Conservation (phyloP, 2,329 filamentous ascomycete species). For the Colletotrichum sp. region DNA sequence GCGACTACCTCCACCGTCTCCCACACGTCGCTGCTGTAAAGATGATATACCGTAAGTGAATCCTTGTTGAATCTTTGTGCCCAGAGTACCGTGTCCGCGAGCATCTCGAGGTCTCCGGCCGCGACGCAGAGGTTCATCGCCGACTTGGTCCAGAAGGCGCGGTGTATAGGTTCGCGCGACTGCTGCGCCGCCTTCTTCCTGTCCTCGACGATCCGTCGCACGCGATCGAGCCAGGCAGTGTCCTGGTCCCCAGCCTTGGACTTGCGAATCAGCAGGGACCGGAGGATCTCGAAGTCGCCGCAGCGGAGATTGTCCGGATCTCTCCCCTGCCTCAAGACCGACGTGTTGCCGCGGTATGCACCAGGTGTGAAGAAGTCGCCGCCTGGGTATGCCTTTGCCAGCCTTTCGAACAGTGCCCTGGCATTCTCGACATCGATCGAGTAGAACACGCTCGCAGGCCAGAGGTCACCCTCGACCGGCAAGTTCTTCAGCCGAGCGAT, state of each 20-base stretch:
- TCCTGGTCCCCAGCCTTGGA: neutral
- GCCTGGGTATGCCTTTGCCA: neutral
- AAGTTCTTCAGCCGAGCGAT: neutral
- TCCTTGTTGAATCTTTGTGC: constrained; percentile 35
- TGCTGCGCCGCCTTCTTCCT: constrained; percentile 27
- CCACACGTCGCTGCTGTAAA: constrained; percentile 22
- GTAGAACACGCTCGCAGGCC: neutral
- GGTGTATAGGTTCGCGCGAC: constrained; percentile 23
- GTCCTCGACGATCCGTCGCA: constrained; percentile 18
- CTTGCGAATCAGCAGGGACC: neutral
- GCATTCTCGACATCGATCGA: neutral
- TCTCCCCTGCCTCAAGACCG: neutral
- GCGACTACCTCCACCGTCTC: constrained; percentile 23
- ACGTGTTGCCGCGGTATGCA: neutral
- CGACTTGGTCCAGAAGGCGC: constrained; percentile 30
- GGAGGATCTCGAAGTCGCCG: neutral
- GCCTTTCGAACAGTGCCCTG: neutral
- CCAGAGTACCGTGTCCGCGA: constrained; percentile 30
- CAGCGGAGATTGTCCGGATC: neutral
- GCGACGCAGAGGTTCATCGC: constrained; percentile 32
- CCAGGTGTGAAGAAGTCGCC: neutral
- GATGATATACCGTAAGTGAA: neutral
- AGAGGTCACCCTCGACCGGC: neutral
- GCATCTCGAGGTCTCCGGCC: constrained; percentile 24
- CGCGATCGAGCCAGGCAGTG: constrained; percentile 19